phyloP scores from a whole-genome alignment of 371 early-diverging fungal genomes.

The Mortierella sp. region DNA sequence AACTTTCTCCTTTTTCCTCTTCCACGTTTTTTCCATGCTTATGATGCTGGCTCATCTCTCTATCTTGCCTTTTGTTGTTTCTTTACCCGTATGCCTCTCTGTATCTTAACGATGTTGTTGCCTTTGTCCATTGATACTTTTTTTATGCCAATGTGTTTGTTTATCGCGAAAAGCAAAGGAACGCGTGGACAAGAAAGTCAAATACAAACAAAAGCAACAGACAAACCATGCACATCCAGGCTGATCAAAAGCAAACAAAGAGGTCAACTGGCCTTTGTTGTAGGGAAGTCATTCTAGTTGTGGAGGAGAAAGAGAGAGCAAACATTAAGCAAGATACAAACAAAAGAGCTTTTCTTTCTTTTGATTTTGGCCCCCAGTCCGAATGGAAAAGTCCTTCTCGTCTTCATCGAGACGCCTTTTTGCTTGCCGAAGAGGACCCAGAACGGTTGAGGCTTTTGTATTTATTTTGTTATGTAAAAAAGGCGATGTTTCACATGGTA shows the following conservation, averaged over 20 bases:
- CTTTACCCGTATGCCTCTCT: background rate
- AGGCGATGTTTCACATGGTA: background rate
- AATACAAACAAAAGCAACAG: background rate
- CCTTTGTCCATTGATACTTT: background rate
- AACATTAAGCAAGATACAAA: too few species aligned
- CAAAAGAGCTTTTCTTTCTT: background rate
- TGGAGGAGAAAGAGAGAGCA: background rate
- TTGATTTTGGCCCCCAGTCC: background rate
- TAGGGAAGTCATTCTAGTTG: background rate
- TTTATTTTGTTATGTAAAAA: background rate
- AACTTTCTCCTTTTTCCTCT: background rate
- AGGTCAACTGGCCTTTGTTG: background rate
- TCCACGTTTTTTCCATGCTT: background rate
- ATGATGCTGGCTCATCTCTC: background rate
- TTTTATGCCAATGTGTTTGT: background rate
- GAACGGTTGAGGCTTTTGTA: background rate
- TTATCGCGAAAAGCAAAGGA: background rate
- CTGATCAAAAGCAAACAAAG: background rate
- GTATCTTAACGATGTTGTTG: background rate
- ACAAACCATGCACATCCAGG: background rate
- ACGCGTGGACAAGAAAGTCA: conserved; percentile 3
- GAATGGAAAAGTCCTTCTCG: background rate
- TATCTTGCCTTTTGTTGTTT: background rate
- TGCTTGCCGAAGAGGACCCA: background rate
- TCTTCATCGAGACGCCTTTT: too few species aligned